These are phyloP conservation scores for Vaccinium vitisidaea DNA, from an alignment of 148 eudicot species.

Conservation along the genomic window DNA sequence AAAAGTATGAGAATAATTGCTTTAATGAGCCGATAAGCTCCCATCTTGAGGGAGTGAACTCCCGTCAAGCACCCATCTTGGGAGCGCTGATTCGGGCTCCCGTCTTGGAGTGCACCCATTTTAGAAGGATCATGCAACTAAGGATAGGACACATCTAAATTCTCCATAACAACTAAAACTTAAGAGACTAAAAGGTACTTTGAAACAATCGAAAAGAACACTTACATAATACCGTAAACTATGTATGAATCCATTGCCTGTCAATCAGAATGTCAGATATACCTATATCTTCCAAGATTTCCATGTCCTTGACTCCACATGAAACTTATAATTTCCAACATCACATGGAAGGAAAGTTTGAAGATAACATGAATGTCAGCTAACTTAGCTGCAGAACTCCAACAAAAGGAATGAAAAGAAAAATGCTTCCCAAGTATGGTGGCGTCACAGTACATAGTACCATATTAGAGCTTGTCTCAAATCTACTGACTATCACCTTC, in stretches of 20 bases:
- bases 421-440: background rate
- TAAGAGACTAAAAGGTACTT: background rate
- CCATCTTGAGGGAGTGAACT: too few relatives aligned
- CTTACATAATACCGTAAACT: background rate
- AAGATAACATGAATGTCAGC: background rate
- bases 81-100: too few relatives aligned
- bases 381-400: background rate
- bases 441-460: background rate
- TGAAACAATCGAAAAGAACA: background rate
- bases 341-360: background rate
- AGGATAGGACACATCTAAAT: background rate
- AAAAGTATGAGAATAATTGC: too few relatives aligned
- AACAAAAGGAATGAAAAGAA: background rate
- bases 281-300: background rate
- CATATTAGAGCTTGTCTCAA: background rate
- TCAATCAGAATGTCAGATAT: background rate
- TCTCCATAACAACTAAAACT: background rate
- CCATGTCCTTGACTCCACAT: background rate
- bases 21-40: too few relatives aligned
- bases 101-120: too few relatives aligned
- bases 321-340: background rate
- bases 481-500: background rate
- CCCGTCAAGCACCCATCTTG: too few relatives aligned
- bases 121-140: too few relatives aligned
- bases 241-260: background rate